Evolutionary conservation across 176 grass and related monocot genomes (phyloP).

Genomic region (Bromus sterilis): DNA sequence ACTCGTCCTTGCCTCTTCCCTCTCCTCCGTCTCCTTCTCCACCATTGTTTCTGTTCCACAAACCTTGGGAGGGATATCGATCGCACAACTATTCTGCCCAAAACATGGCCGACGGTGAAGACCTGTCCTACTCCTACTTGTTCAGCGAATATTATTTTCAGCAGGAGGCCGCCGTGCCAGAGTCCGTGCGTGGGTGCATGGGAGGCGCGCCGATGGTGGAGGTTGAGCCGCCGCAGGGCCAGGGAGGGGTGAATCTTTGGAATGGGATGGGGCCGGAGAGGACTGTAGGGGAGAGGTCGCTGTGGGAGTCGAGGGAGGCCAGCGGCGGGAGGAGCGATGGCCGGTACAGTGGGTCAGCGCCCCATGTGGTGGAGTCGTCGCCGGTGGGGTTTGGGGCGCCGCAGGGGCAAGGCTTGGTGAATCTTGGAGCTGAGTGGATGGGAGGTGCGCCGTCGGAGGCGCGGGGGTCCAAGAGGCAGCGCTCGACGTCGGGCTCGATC

Average conservation of each 20-base stretch:
- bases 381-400: neutral
- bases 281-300: neutral
- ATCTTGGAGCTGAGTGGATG: neutral
- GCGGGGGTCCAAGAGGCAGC: neutral
- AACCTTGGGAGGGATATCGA: neutral
- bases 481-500: slow-evolving; percentile 29
- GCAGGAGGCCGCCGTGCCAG: neutral
- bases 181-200: neutral
- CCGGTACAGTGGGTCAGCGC: too few relatives aligned
- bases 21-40: neutral
- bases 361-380: neutral
- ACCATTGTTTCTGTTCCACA: neutral
- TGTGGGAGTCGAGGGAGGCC: neutral
- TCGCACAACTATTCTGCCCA: slow-evolving; percentile 18
- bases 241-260: too few relatives aligned
- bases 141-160: neutral
- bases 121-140: slow-evolving; percentile 10
- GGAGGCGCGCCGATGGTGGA: neutral
- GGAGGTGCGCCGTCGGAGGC: neutral
- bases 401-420: neutral
- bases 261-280: too few relatives aligned
- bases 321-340: too few relatives aligned
- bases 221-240: neutral
- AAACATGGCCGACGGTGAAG: slow-evolving; percentile 22
- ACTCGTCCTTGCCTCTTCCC: neutral